Percentiles rank a stretch among this genome's conserved stretches.
Conservation (phyloP, 2,329 filamentous ascomycete genomes). For the Myriosclerotinia curreyana region DNA sequence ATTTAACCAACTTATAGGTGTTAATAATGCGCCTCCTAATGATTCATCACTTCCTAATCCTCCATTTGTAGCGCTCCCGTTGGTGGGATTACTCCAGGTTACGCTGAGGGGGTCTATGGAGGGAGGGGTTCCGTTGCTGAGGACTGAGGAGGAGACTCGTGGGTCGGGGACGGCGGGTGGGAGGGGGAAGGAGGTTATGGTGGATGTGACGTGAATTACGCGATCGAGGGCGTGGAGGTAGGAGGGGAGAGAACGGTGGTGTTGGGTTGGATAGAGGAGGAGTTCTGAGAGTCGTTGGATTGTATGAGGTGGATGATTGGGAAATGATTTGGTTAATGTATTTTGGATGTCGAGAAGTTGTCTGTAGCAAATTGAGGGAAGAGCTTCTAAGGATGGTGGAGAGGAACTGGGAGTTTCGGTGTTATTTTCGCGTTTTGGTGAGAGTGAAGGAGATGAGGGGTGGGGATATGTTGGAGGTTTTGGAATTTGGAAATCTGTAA, state of each 20-base stretch:
- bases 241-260: conserved; percentile 78
- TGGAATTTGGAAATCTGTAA: conserved; percentile 62
- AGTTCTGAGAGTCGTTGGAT: conserved; percentile 90
- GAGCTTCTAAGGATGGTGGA: conserved; percentile 4
- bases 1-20: conserved; percentile 87
- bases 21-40: conserved; percentile 84
- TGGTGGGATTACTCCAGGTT: conserved; percentile 48
- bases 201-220: conserved; percentile 84
- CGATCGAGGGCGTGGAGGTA: conserved; percentile 91
- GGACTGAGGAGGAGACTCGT: conserved; percentile 48
- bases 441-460: conserved; percentile 47
- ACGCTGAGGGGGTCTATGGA: conserved; percentile 42
- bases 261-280: conserved; percentile 67
- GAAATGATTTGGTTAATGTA: conserved; percentile 65
- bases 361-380: conserved; percentile 9
- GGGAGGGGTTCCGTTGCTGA: conserved; percentile 56
- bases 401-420: conserved; percentile 45
- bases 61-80: conserved; percentile 35
- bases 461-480: conserved; percentile 33
- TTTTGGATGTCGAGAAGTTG: conserved; percentile 55
- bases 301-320: conserved; percentile 78
- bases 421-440: conserved; percentile 40
- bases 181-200: conserved; percentile 76
- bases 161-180: conserved; percentile 62
- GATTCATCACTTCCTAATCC: conserved; percentile 79